Evolutionary conservation across 2,329 filamentous ascomycete genomes (phyloP).

Genomic region (Alternaria rosae): DNA sequence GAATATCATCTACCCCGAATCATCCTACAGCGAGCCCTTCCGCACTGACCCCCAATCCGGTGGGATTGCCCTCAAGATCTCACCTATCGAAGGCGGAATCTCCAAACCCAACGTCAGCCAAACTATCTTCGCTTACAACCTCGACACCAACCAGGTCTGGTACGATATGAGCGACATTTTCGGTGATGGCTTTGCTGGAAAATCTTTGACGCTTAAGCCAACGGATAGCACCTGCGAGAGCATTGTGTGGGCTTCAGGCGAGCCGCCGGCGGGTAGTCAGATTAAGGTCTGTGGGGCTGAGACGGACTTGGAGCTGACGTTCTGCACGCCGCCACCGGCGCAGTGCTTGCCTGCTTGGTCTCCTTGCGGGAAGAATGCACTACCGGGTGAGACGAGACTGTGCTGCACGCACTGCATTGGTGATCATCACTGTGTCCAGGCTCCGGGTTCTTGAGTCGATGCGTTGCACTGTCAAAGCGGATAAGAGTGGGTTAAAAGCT

Average conservation of each 20-base stretch:
- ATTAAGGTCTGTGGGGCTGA: conserved; percentile 30
- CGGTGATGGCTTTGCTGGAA: conserved; percentile 35
- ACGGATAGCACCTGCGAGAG: conserved; percentile 29
- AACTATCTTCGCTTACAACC: conserved; percentile 39
- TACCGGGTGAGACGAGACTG: conserved; percentile 25
- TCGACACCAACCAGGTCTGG: conserved; percentile 32
- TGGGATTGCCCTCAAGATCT: conserved; percentile 36
- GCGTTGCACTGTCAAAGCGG: background rate
- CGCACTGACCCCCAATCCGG: conserved; percentile 28
- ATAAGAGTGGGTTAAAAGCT: background rate
- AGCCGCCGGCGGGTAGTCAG: conserved; percentile 32
- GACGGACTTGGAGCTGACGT: conserved; percentile 35
- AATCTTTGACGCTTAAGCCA: conserved; percentile 34
- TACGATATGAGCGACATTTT: conserved; percentile 42
- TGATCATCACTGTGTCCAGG: conserved; percentile 35
- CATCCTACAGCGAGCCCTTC: conserved; percentile 37
- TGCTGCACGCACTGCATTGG: conserved; percentile 43
- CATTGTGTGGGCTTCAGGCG: conserved; percentile 37
- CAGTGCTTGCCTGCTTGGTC: conserved; percentile 44
- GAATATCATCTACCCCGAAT: conserved; percentile 25
- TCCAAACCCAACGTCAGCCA: conserved; percentile 40
- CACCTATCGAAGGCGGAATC: conserved; percentile 26
- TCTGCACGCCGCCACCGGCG: conserved; percentile 26
- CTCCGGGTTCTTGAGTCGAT: conserved; percentile 13
- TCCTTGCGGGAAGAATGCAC: conserved; percentile 30